These are phyloP conservation scores for Gentiana straminea DNA, from an alignment of 257 asterid genomes.

Conservation along the genomic window DNA sequence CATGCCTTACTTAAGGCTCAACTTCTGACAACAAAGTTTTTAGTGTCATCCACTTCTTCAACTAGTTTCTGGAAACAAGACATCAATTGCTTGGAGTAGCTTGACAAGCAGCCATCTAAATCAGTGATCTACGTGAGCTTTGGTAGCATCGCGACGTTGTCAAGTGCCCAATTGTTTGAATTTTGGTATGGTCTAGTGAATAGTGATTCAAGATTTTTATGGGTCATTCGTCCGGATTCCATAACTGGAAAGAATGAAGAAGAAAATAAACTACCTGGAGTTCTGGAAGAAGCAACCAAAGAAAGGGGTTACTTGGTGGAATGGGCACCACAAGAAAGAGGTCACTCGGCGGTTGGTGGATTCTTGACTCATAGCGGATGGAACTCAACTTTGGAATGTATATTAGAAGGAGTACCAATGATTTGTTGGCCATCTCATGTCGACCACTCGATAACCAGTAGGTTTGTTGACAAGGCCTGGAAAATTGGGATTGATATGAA, in stretches of 20 bases:
- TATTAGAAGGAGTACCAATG: constrained; percentile 8
- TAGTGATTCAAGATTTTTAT: constrained; percentile 22
- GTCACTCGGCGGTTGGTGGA: neutral
- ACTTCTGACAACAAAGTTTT: neutral
- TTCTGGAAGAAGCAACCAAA: neutral
- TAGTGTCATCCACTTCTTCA: neutral
- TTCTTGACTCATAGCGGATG: constrained; percentile 6
- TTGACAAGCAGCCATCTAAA: constrained; percentile 7
- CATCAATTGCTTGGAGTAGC: constrained; percentile 14
- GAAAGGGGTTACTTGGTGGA: constrained; percentile 1
- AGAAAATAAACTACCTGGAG: neutral
- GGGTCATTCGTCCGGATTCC: constrained; percentile 15
- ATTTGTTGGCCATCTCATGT: constrained; percentile 1
- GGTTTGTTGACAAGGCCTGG: constrained; percentile 5
- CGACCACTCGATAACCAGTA: constrained; percentile 3
- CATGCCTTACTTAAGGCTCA: constrained; percentile 12
- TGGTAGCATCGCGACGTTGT: constrained; percentile 18
- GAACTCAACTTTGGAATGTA: constrained; percentile 9
- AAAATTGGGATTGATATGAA: constrained; percentile 2
- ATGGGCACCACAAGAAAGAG: constrained; percentile 3
- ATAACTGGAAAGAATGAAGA: neutral
- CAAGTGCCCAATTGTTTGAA: constrained; percentile 10
- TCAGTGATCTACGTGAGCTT: constrained; percentile 25
- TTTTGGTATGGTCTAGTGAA: constrained; percentile 16
- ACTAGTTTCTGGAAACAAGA: constrained; percentile 15